Evolutionary conservation across 805 yeast species (phyloP).

Genomic region (Candida gorgasii): DNA sequence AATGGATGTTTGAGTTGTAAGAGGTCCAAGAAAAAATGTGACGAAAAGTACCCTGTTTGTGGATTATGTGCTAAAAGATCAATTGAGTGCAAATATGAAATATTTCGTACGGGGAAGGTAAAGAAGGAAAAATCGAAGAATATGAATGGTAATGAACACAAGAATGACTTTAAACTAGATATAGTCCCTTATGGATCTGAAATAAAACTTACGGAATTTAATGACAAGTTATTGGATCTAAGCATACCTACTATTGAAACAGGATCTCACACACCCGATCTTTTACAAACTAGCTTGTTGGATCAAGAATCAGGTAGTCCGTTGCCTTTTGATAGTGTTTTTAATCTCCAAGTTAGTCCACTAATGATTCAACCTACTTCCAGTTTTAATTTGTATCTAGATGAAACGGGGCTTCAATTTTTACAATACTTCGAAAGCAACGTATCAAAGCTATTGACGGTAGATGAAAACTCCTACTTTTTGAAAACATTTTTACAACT

Average conservation of each 20-base stretch:
- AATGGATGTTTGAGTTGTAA: slow-evolving; percentile 12
- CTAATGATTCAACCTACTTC: slow-evolving; percentile 3
- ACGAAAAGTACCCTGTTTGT: slow-evolving; percentile 9
- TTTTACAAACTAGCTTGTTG: too few relatives aligned
- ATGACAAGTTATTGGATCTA: not conserved
- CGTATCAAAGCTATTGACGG: slow-evolving; percentile 1
- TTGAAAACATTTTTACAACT: slow-evolving; percentile 9
- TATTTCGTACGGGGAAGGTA: slow-evolving; percentile 5
- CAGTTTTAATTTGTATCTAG: slow-evolving; percentile 7
- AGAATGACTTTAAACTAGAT: not conserved
- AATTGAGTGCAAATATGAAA: slow-evolving; percentile 9
- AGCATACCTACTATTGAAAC: too few relatives aligned
- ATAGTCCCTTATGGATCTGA: not conserved
- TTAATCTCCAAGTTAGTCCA: not conserved
- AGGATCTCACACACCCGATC: too few relatives aligned
- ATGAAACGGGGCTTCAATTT: slow-evolving; percentile 9
- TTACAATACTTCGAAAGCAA: slow-evolving; percentile 7
- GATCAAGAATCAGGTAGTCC: too few relatives aligned
- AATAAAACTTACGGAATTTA: not conserved
- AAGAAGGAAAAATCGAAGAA: not conserved
- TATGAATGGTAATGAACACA: not conserved
- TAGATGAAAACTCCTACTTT: not conserved
- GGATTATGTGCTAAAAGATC: slow-evolving; percentile 6
- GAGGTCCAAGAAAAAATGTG: slow-evolving; percentile 11
- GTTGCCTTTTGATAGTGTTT: not conserved